These are phyloP conservation scores for Iodosphaeria phyllophila DNA, from an alignment of 2,329 filamentous ascomycete species.

Conservation along the genomic window DNA sequence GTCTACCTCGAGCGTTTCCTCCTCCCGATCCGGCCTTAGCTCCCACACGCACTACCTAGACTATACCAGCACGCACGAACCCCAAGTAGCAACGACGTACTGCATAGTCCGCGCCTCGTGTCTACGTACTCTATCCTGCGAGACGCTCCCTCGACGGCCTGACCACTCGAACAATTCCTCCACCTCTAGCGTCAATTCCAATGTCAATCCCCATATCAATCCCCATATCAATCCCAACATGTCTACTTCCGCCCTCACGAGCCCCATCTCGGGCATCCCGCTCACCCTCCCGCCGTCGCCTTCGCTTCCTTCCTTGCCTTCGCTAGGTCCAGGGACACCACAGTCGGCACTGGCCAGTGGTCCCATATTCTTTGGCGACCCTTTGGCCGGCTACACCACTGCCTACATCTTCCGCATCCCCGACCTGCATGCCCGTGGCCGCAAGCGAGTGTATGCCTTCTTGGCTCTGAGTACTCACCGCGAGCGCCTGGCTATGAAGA, in stretches of 20 bases:
- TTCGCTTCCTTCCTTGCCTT: constrained; percentile 13
- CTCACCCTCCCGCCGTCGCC: constrained; percentile 19
- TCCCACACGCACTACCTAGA: constrained; percentile 46
- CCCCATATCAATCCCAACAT: too few species aligned
- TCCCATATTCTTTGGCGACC: constrained; percentile 51
- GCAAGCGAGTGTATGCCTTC: constrained; percentile 51
- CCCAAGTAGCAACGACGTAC: constrained; percentile 40
- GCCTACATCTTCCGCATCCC: constrained; percentile 54
- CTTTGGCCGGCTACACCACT: constrained; percentile 45
- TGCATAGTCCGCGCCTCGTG: constrained; percentile 49
- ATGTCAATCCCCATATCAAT: too few species aligned
- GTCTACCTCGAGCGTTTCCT: constrained; percentile 30
- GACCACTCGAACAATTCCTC: constrained; percentile 13
- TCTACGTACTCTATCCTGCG: constrained; percentile 45
- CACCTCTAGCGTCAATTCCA: too few species aligned
- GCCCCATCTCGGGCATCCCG: constrained; percentile 16
- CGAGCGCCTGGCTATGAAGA: constrained; percentile 45
- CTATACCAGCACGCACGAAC: constrained; percentile 51
- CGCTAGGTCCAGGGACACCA: constrained; percentile 33
- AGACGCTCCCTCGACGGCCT: constrained; percentile 41
- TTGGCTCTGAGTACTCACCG: constrained; percentile 46
- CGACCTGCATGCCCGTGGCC: constrained; percentile 46
- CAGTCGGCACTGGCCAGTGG: constrained; percentile 35
- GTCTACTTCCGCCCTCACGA: constrained; percentile 10
- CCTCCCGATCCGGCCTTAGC: constrained; percentile 25